These are phyloP conservation scores for Luvunga scandens DNA, from an alignment of 345 rosid species.

Conservation along the genomic window DNA sequence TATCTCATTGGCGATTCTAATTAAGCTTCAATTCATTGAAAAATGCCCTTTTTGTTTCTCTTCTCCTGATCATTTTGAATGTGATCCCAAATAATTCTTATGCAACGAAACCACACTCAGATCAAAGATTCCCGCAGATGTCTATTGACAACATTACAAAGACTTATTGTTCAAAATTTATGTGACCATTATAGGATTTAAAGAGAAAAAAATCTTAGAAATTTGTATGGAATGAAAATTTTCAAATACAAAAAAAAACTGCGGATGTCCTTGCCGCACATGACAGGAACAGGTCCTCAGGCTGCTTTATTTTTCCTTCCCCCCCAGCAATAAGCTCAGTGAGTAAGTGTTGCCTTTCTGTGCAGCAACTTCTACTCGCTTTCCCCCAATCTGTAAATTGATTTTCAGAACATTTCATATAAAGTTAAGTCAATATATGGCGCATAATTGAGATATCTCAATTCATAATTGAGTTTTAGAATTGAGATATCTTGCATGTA, in stretches of 20 bases:
- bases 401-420: background rate
- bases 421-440: background rate
- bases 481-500: background rate
- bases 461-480: too few species aligned
- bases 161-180: too few species aligned
- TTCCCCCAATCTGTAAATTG: constrained; percentile 59
- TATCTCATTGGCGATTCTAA: too few species aligned
- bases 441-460: background rate
- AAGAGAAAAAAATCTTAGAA: background rate
- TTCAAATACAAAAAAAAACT: background rate
- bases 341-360: constrained; percentile 77
- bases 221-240: background rate
- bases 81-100: too few species aligned
- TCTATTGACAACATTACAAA: too few species aligned
- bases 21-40: too few species aligned
- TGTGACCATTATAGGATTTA: too few species aligned
- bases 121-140: too few species aligned
- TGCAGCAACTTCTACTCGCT: constrained; percentile 74
- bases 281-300: constrained; percentile 21
- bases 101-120: too few species aligned
- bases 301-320: constrained; percentile 64
- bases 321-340: constrained; percentile 63
- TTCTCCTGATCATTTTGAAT: too few species aligned
- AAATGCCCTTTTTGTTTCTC: too few species aligned
- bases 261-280: background rate